A percentile compares a stretch with the other conserved stretches of the same genome.
Conservation (phyloP, 371 early-diverging fungal genomes). For the Lichtheimia hyalospora region DNA sequence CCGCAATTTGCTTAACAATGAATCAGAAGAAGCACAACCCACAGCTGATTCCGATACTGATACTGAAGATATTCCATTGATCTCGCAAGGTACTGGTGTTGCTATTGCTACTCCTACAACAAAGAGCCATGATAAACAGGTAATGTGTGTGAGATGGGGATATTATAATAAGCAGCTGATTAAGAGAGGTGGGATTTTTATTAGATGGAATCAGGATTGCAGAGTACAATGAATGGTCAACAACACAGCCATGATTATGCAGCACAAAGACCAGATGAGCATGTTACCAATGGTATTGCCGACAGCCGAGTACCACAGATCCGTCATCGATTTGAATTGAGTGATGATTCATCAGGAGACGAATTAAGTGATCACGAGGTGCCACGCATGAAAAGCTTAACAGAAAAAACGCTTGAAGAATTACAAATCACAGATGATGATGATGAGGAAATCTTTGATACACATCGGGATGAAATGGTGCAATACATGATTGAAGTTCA, state of each 20-base stretch:
- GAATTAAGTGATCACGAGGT: constrained; percentile 24
- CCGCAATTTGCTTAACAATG: constrained; percentile 32
- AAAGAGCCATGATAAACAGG: no score
- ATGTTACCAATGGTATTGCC: not conserved
- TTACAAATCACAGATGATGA: constrained; percentile 23
- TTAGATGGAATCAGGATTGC: no score
- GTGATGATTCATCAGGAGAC: constrained; percentile 30
- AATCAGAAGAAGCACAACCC: constrained; percentile 20
- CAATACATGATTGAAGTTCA: constrained; percentile 49
- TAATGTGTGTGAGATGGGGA: no score
- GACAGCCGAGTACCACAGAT: no score
- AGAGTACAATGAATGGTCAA: constrained; percentile 1
- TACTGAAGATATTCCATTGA: constrained; percentile 32
- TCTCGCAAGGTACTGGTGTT: not conserved
- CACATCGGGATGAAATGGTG: constrained; percentile 37
- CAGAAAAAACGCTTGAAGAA: constrained; percentile 25
- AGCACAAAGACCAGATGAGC: not conserved
- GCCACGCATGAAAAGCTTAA: constrained; percentile 10
- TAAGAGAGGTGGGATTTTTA: no score
- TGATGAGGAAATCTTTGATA: constrained; percentile 34
- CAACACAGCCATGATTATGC: not conserved
- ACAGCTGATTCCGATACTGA: constrained; percentile 45
- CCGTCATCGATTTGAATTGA: constrained; percentile 12
- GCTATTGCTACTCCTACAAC: no score
- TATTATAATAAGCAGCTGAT: not conserved